A percentile compares a stretch with the other conserved stretches of the same genome.
These are phyloP conservation scores for Naganishia vaughanmartiniae DNA, from an alignment of 768 basidiomycete genomes.

Conservation along the genomic window DNA sequence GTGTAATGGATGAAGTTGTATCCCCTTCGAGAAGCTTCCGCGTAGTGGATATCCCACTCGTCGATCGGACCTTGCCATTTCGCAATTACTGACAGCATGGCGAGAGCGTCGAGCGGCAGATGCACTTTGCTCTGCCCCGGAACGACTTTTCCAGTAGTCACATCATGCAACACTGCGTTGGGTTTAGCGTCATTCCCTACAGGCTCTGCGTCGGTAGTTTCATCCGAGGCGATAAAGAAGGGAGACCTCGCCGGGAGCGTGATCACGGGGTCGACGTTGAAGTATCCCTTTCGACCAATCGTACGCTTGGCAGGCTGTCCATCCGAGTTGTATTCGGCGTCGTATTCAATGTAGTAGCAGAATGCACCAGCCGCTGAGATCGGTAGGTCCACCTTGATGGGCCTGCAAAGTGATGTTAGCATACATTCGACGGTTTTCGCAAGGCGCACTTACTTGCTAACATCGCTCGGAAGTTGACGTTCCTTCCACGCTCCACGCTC, in stretches of 20 bases:
- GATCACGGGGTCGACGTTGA: constrained; percentile 91
- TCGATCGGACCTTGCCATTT: constrained; percentile 94
- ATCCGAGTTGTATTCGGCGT: constrained; percentile 46
- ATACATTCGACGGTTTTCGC: not conserved
- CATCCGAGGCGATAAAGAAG: constrained; percentile 58
- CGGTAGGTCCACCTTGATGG: constrained; percentile 88
- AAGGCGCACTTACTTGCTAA: constrained; percentile 58
- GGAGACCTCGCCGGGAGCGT: constrained; percentile 68
- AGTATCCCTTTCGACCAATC: constrained; percentile 84
- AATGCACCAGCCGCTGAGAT: constrained; percentile 97
- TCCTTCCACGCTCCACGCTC: constrained; percentile 70
- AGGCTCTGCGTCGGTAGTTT: constrained; percentile 34
- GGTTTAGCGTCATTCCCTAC: constrained; percentile 54
- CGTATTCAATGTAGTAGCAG: constrained; percentile 91
- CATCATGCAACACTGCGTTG: constrained; percentile 40
- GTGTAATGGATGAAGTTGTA: constrained; percentile 99
- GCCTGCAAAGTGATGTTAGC: constrained; percentile 57
- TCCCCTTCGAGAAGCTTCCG: constrained; percentile 79
- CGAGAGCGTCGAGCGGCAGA: constrained; percentile 80
- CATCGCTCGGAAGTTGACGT: constrained; percentile 55
- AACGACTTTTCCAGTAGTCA: constrained; percentile 60
- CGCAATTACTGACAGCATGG: constrained; percentile 84
- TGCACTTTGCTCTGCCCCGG: constrained; percentile 57
- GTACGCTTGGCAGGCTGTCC: constrained; percentile 57
- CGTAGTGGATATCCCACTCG: constrained; percentile 75